Evolutionary conservation across 208 protist genomes (phyloP), one percentile per base, ranked within the genome.

Genomic region (Leishmania martiniquensis): DNA sequence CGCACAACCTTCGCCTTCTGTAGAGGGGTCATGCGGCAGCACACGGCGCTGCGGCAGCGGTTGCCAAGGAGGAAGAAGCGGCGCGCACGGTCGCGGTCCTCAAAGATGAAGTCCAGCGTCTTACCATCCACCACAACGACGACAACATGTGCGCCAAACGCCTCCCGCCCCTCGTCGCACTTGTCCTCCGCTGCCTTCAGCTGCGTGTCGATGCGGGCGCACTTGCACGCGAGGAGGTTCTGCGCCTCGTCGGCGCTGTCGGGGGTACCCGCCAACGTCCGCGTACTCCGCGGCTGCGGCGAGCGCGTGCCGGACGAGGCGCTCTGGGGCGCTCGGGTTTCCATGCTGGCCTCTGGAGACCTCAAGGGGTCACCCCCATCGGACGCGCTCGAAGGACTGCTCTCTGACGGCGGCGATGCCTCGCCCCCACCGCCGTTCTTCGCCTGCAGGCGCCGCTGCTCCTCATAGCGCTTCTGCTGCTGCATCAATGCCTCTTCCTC

Each of bases 21-120:
- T 60, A 95, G 77, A 32, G 93, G 92, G 34, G 88, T 95, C 83
- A 96, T 89, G 60, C 93, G 86, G 75, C 91, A 97, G 80, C 95
- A 96, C 55, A 98, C 85, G 34, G 93, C 95, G 71, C 87, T 91
- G 39, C 86, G 83, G 76, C 89, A 93, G 52, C 73, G 82, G 52
- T 71, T 84, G 70, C 88, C 89, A 49, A 98, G 71, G 15, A 81
- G 54, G 54, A 96, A 93, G 82, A 98, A 98, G 20, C 84, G 81
- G 39, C 68, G 71, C 17, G 84, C 83, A 32, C 81, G 85, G 13
- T 77, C 73, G 45, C 81, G 47, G 75, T 92, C 83, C 12, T 47
- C 20, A 71, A 97, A 95, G 63, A 95, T 90, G 59, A 88, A 76
- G 78, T 96, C 88, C 47, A 97, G 78, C 22, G 92, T 93, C 32